A percentile compares a stretch with the other conserved stretches of the same genome.
Evolutionary conservation across 2,329 filamentous ascomycete species (phyloP).

Genomic region (Lachnellula suecica): DNA sequence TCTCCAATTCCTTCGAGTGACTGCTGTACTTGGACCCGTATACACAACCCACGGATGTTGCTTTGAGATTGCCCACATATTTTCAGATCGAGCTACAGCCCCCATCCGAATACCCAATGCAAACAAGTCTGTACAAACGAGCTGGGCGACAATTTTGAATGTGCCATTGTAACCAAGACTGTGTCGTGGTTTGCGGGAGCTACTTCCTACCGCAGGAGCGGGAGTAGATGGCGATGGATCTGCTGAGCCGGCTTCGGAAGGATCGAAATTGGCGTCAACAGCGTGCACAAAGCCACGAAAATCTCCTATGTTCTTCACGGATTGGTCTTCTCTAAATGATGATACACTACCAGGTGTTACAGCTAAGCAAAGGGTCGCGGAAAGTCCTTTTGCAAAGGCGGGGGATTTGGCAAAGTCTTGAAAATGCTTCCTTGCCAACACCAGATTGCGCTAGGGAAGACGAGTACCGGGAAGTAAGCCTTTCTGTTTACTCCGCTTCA

Average conservation of each 20-base stretch:
- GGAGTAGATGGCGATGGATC: neutral
- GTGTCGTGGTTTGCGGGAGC: neutral
- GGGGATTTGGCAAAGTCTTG: conserved; percentile 6
- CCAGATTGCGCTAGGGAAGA: conserved; percentile 21
- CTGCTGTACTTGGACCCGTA: conserved; percentile 21
- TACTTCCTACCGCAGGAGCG: neutral
- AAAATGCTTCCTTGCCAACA: conserved; percentile 22
- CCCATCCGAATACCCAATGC: conserved; percentile 4
- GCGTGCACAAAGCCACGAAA: conserved; percentile 3
- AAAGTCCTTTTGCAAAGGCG: conserved; percentile 5
- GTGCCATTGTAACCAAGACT: conserved; percentile 12
- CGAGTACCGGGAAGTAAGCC: neutral
- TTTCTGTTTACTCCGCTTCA: neutral
- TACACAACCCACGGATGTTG: conserved; percentile 25
- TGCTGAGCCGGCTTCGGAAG: neutral
- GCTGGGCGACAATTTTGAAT: conserved; percentile 16
- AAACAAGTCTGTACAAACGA: conserved; percentile 21
- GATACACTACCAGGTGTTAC: conserved; percentile 12
- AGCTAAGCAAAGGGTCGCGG: conserved; percentile 17
- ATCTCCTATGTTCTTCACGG: neutral
- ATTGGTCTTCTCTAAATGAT: conserved; percentile 7
- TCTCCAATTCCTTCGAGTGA: conserved; percentile 20
- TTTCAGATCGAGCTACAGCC: neutral
- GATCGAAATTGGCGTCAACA: neutral
- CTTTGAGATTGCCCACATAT: conserved; percentile 13